Base-by-base conservation (phyloP, 2,329 filamentous ascomycete species). In the Colletotrichum noveboracense region DNA sequence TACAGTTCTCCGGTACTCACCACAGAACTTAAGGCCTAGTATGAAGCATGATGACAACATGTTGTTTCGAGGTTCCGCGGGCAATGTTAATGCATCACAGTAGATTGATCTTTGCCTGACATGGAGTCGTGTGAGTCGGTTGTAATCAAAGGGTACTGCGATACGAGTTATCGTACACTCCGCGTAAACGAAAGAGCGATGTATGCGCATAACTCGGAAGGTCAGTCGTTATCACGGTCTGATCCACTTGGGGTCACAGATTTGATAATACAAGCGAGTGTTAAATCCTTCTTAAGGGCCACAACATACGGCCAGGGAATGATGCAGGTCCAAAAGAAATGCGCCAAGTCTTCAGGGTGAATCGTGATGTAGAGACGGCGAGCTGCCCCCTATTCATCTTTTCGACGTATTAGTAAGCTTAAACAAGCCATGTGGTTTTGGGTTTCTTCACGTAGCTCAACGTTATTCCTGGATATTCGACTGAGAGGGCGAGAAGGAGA, bases 1-100 rank as follows among this genome's bases (percentile, higher is more conserved):
- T 43, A 5, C 16, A 12, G 9, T 12, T 9, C 3, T n/a, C 18
- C 1, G 2, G 38, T 9, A 43, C 38, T n/a, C 38, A 10, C 16
- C 5, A 43, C 4, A 43, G 9, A 18, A 1, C 2, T 43, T 10
- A 9, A 18, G 36, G 16, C 14, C 0, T 9, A 9, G 0, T 43
- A 18, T 18, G 16, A n/a, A 43, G 18, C 9, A n/a, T 43, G 9
- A 43, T 5, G 10, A n/a, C 18, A 12, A 4, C 18, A 43, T 6
- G 5, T n/a, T 1, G 38, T 4, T 7, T 12, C 16, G 38, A 9
- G 18, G 9, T 18, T n/a, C 38, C 9, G 38, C 38, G 1, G 18
- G 18, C 38, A 43, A n/a, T 43, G 9, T n/a, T 12, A n/a, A 6
- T n/a, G 12, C n/a, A 43, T n/a, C 38, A n/a, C 18, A n/a, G 9